Conservation (phyloP, 768 basidiomycete species). For the Phanerodontia chrysosporium region DNA sequence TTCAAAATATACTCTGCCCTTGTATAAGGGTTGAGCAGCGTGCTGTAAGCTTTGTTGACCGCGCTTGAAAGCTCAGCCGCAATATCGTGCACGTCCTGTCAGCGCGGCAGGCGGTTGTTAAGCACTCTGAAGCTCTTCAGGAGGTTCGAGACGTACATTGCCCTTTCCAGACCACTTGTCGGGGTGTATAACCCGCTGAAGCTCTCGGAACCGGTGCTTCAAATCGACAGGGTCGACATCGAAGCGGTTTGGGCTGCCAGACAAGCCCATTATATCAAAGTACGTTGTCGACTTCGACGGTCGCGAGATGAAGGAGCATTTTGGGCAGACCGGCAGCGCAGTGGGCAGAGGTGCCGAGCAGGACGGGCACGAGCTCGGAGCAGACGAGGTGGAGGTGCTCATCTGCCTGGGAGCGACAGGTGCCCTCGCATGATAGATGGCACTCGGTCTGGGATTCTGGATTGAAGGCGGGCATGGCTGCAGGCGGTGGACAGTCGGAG, state of each 20-base stretch:
- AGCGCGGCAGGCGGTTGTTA: background rate
- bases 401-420: background rate
- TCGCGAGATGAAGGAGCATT: conserved; percentile 64
- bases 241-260: conserved; percentile 66
- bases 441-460: background rate
- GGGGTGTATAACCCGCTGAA: conserved; percentile 80
- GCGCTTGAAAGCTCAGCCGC: conserved; percentile 68
- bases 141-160: conserved; percentile 34
- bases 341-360: conserved; percentile 61
- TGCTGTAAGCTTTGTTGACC: conserved; percentile 80
- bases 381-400: conserved; percentile 4
- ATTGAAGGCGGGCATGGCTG: background rate
- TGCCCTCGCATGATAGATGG: background rate
- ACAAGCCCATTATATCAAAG: conserved; percentile 66
- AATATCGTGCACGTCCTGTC: conserved; percentile 50
- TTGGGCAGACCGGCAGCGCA: conserved; percentile 66
- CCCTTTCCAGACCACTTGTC: conserved; percentile 77
- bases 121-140: background rate
- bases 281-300: conserved; percentile 53
- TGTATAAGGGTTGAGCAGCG: conserved; percentile 64
- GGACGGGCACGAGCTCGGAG: conserved; percentile 45
- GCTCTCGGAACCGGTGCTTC: conserved; percentile 60
- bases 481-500: background rate
- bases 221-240: conserved; percentile 56
- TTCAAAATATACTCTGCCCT: conserved; percentile 81